Evolutionary conservation across 768 basidiomycete genomes (phyloP).

Genomic region (Russula brevipes): DNA sequence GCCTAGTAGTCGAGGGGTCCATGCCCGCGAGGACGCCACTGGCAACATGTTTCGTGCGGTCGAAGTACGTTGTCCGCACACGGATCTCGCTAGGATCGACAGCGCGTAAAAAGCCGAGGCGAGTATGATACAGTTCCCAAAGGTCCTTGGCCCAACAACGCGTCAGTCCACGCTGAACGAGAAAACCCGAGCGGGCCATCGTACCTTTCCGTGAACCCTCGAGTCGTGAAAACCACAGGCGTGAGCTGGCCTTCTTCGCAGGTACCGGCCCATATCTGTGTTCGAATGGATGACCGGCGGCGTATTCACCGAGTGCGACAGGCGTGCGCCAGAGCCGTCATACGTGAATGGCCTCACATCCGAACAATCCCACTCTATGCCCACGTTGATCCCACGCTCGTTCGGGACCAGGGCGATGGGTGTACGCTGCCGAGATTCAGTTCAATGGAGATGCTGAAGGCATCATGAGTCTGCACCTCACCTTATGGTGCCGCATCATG

Average conservation of each 20-base stretch:
- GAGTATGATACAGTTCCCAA: conserved; percentile 38
- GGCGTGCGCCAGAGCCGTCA: conserved; percentile 32
- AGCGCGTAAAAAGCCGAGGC: conserved; percentile 36
- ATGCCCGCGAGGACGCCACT: conserved; percentile 43
- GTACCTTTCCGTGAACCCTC: conserved; percentile 38
- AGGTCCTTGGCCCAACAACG: conserved; percentile 35
- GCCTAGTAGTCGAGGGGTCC: conserved; percentile 33
- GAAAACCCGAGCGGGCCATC: background rate
- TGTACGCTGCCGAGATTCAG: conserved; percentile 34
- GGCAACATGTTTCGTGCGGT: conserved; percentile 43
- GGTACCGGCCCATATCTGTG: conserved; percentile 42
- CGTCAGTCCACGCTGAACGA: background rate
- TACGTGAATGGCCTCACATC: conserved; percentile 36
- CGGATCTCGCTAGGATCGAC: conserved; percentile 38
- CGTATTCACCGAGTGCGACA: conserved; percentile 37
- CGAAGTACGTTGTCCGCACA: conserved; percentile 39
- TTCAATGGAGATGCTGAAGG: background rate
- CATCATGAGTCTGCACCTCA: conserved; percentile 18
- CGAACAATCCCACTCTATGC: conserved; percentile 38
- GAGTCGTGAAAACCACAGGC: conserved; percentile 40
- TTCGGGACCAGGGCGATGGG: conserved; percentile 44
- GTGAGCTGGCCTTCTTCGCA: conserved; percentile 47
- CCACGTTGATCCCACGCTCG: conserved; percentile 38
- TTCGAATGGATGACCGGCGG: conserved; percentile 41
- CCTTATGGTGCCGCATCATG: conserved; percentile 46